These are phyloP conservation scores for Endocladia muricata DNA, from an alignment of 31 red algal genomes.

Conservation along the genomic window DNA sequence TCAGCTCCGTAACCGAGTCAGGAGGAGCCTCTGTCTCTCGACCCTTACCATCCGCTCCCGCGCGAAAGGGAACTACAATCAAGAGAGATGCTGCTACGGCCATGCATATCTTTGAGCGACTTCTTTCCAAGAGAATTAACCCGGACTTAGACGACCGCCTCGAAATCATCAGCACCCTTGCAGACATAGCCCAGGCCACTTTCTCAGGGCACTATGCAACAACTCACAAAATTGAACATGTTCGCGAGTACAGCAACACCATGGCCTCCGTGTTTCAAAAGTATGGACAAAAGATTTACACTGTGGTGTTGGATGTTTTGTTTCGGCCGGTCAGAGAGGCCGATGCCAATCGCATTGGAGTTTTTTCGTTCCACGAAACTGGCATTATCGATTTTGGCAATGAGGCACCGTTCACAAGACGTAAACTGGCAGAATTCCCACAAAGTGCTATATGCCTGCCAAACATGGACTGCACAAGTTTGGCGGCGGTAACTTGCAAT, in stretches of 20 bases:
- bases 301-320: slow-evolving; percentile 32
- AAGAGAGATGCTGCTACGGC: slow-evolving; percentile 47
- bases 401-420: slow-evolving; percentile 25
- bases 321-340: slow-evolving; percentile 45
- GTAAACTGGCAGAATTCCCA: slow-evolving; percentile 31
- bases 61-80: neutral
- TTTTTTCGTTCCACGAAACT: slow-evolving; percentile 38
- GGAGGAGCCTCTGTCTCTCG: neutral
- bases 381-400: slow-evolving; percentile 24
- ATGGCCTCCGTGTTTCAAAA: slow-evolving; percentile 31
- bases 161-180: slow-evolving; percentile 46
- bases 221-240: slow-evolving; percentile 44
- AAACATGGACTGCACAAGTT: slow-evolving; percentile 53
- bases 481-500: slow-evolving; percentile 38
- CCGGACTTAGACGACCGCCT: slow-evolving; percentile 50
- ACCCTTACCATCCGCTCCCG: neutral
- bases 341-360: slow-evolving; percentile 39
- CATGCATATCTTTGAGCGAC: slow-evolving; percentile 52
- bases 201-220: slow-evolving; percentile 55
- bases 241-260: slow-evolving; percentile 33
- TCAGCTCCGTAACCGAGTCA: slow-evolving; percentile 51
- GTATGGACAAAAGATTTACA: slow-evolving; percentile 45
- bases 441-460: slow-evolving; percentile 47
- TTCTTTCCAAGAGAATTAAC: slow-evolving; percentile 37
- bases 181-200: slow-evolving; percentile 41